Base-by-base conservation (phyloP, 129 eudicot species). In the Erigeron canadensis region DNA sequence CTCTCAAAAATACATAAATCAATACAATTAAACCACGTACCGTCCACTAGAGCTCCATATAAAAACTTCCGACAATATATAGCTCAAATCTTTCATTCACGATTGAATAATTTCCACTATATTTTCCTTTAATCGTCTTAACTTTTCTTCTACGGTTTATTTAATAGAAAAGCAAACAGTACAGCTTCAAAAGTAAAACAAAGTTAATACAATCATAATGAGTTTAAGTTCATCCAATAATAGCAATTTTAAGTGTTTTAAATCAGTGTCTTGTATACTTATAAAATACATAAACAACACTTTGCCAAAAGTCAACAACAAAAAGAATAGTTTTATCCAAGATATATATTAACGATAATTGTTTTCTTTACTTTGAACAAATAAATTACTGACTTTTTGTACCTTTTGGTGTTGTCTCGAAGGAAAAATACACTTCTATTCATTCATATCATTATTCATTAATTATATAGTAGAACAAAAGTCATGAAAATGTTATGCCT, bases 231-330 rank as follows among this genome's bases (percentile, higher is more conserved):
- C 67, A 11, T 62, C 46, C 67, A 38, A 38, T 41, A 10, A 39
- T 16, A 41, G n/a, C 50, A 41, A 1, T 42, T 41, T 64, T 7
- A 42, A 64, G 51, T 64, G 69, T 64, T 37, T 8, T 22, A 39
- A 15, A 16, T 63, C 6, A 39, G 17, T 63, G 23, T 15, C 7
- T n/a, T 7, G 16, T 21, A 9, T 58, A 37, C 7, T 38, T 10
- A 47, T 47, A 55, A 18, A 57, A 57, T 12, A 57, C 38, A 62
- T 28, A 62, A 62, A 15, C 22, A 62, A 55, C 61, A 55, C 61
- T 55, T 21, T 55, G 61, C 37, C 10, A 4, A 8, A 13, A 55
- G 61, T 55, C 19, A 19, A 55, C 2, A 55, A 3, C 21, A 55
- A 16, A 8, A 5, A 8, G 11, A 16, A 17, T 16, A 55, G 21